Evolutionary conservation across 2,329 filamentous ascomycete genomes (phyloP), one percentile per base, ranked within the genome.

Genomic region (Hymenoscyphus infarciens): DNA sequence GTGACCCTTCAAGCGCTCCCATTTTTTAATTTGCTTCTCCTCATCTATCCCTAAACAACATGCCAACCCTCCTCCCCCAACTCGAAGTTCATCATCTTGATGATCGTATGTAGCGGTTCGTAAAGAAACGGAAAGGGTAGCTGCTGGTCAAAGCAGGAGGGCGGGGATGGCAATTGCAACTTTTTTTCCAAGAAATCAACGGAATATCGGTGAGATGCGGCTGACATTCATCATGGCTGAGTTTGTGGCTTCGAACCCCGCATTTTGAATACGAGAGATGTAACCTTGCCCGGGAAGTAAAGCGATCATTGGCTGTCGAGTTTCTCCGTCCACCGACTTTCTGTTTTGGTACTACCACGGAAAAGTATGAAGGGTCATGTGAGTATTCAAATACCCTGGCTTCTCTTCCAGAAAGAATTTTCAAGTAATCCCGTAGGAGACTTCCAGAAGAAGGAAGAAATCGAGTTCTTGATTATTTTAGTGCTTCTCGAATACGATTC

Each of bases 11-110:
- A 66, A 64, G 15, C 52, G 15, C 33, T 63, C 64, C 69, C 69
- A 71, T 65, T 71, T 60, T 52, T 64, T 57, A 19, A 71, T 69
- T 33, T 71, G 67, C 25, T 67, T 60, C 27, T 66, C 62, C 19
- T 69, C 68, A 10, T 63, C 63, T 4, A 67, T 65, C 6, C 59
- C 64, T n/a, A 49, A 5, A 68, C 65, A 8, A 63, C 57, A 42
- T 69, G 68, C 67, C 67, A 69, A 13, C 67, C 66, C 53, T 68
- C 65, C 33, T 67, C 66, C 45, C 45, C 45, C 11, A 4, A 13
- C 22, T 25, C 49, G 15, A 39, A 42, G 27, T 52, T 31, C 7
- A 42, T n/a, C 57, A 59, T 52, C 39, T 25, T 52, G 45, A 7
- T 13, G 3, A 15, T 52, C 45, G 33, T 52, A 52, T 13, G 22